phyloP scores from a whole-genome alignment of 441 rosid species.

The Croton laevigatus region DNA sequence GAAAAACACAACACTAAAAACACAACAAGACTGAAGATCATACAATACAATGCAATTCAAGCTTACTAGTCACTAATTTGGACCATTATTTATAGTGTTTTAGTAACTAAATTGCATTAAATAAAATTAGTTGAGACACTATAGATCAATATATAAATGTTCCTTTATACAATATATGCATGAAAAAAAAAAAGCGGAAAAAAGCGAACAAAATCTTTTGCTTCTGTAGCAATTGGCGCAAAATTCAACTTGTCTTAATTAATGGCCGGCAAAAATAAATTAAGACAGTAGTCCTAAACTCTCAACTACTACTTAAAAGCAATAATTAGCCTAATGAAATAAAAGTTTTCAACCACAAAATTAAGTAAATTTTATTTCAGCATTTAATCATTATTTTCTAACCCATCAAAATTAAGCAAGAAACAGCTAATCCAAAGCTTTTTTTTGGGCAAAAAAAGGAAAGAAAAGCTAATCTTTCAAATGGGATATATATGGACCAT shows the following conservation, averaged over 20 bases:
- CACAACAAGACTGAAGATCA: too few relatives aligned
- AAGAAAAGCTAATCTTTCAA: too few relatives aligned
- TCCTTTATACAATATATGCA: not conserved
- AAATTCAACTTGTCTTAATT: constrained; percentile 27
- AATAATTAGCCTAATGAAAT: too few relatives aligned
- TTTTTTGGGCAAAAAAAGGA: too few relatives aligned
- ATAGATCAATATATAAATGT: not conserved
- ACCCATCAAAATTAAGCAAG: too few relatives aligned
- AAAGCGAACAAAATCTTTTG: not conserved
- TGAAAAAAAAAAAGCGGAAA: not conserved
- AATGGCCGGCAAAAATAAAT: constrained; percentile 19
- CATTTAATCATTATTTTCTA: too few relatives aligned
- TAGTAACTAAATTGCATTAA: constrained; percentile 10
- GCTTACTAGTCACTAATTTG: not conserved
- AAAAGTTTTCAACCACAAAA: too few relatives aligned
- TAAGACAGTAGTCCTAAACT: constrained; percentile 15
- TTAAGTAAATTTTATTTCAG: too few relatives aligned
- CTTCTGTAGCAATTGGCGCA: not conserved
- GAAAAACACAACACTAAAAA: not conserved
- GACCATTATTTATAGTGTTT: constrained; percentile 25
- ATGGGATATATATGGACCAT: too few relatives aligned
- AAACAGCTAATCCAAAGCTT: too few relatives aligned
- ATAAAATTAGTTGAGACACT: constrained; percentile 7
- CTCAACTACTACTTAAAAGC: constrained; percentile 19
- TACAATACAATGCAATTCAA: not conserved